These are phyloP conservation scores for Macrocybe gigantea DNA, from an alignment of 768 basidiomycete species.

Conservation along the genomic window DNA sequence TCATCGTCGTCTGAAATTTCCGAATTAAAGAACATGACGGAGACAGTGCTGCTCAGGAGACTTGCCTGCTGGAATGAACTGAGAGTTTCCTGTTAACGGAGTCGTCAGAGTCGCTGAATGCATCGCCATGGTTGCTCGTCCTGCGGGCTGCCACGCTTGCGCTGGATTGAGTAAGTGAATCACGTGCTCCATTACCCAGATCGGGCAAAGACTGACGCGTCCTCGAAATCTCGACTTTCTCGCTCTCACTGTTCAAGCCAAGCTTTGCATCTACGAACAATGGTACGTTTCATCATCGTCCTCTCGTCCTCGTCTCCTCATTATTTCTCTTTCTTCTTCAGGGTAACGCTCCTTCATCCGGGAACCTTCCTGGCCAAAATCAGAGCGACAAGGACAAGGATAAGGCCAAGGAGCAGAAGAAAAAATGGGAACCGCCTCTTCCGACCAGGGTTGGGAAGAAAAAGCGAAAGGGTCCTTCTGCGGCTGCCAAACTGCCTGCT, in stretches of 20 bases:
- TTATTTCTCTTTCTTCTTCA: slow-evolving; percentile 15
- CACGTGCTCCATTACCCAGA: slow-evolving; percentile 25
- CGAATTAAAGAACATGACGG: slow-evolving; percentile 4
- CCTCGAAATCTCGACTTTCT: slow-evolving; percentile 15
- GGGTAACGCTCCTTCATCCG: slow-evolving; percentile 74
- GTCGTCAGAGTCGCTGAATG: slow-evolving; percentile 34
- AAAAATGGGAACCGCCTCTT: slow-evolving; percentile 98
- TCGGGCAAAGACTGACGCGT: slow-evolving; percentile 43
- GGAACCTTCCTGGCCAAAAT: slow-evolving; percentile 10
- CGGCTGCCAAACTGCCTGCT: slow-evolving; percentile 86
- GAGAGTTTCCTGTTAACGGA: slow-evolving; percentile 57
- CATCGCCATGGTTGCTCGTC: slow-evolving; percentile 22
- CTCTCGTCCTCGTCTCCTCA: neutral
- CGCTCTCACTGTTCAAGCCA: neutral
- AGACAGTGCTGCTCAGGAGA: neutral
- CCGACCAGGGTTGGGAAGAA: slow-evolving; percentile 97
- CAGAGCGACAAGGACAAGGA: slow-evolving; percentile 26
- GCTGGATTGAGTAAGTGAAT: slow-evolving; percentile 15
- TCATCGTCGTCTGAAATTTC: slow-evolving; percentile 61
- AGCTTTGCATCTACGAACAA: slow-evolving; percentile 2
- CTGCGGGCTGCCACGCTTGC: slow-evolving; percentile 17
- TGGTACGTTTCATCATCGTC: slow-evolving; percentile 12
- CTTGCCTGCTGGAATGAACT: slow-evolving; percentile 77
- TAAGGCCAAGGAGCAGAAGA: slow-evolving; percentile 57
- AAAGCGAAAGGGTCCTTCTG: slow-evolving; percentile 90